Base-by-base conservation (phyloP, 495 filamentous ascomycete genomes). In the Penicillium lagena region DNA sequence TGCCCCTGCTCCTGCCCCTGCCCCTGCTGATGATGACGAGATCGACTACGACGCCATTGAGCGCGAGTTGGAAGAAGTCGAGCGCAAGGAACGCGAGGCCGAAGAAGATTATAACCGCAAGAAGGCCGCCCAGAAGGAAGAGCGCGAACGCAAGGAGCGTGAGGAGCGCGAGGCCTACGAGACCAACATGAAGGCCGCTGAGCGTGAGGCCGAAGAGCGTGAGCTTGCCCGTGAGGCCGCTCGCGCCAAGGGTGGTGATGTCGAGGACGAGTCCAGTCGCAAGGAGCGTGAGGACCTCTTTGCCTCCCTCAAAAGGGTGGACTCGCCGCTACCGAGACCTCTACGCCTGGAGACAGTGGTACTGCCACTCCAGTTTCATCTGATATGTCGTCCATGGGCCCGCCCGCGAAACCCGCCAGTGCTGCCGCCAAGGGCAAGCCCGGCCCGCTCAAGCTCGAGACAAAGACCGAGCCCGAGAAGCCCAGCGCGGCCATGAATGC, bases 401-500 rank as follows among this genome's bases (percentile, higher is more conserved):
- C 72, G 29, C 74, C 78, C 32, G 62, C 69, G 9, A 84, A 82
- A 67, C 51, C 72, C 2, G 58, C 71, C 40, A 64, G 74, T 30
- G 71, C 75, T 39, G 68, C 68, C 43, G 81, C 81, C 52, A 79
- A 73, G 52, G 4, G 22, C 22, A 90, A 90, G 76, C 89, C 90
- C 17, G 78, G 81, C 42, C 79, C 83, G 17, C 79, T 95, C 49
- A 95, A 94, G 66, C 72, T 95, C 40, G 83, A 90, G 38, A 93
- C 85, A 40, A 81, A 85, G 34, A 81, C 90, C 13, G 93, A 97
- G 67, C 85, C 93, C 36, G 78, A 86, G 32, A 88, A 94, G 62
- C 90, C 89, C 6, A 96, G 87, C 45, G 87, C 93, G 29, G 90
- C 88, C 36, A 85, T 99, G 56, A 90, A 91, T 61, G 82, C 91